Percentiles rank a stretch among this genome's conserved stretches.
These are phyloP conservation scores for Candida hungchunana DNA, from an alignment of 805 yeast genomes.

Conservation along the genomic window DNA sequence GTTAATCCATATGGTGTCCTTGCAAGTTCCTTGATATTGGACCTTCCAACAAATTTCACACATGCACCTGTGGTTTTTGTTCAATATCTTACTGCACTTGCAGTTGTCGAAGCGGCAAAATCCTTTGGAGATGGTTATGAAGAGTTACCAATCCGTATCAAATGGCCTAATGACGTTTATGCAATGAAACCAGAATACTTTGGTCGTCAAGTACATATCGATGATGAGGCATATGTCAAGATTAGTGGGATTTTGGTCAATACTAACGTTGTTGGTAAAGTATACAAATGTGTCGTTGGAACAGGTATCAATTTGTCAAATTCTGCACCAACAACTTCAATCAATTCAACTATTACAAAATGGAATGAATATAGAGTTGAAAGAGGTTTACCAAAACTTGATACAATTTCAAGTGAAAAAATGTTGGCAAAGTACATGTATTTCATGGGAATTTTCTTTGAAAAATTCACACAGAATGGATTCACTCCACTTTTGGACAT, in stretches of 20 bases:
- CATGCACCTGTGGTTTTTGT: slow-evolving; percentile 70
- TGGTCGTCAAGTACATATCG: slow-evolving; percentile 35
- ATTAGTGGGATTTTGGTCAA: slow-evolving; percentile 83
- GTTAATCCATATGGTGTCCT: slow-evolving; percentile 89
- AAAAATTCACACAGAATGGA: slow-evolving; percentile 59
- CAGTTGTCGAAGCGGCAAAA: slow-evolving; percentile 72
- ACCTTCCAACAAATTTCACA: slow-evolving; percentile 41
- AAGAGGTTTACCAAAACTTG: slow-evolving; percentile 32
- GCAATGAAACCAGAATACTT: slow-evolving; percentile 62
- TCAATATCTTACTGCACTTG: slow-evolving; percentile 82
- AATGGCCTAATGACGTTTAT: slow-evolving; percentile 97
- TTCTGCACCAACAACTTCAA: slow-evolving; percentile 88
- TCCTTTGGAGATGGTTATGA: slow-evolving; percentile 60
- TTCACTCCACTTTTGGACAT: slow-evolving; percentile 59
- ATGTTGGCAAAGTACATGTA: slow-evolving; percentile 67
- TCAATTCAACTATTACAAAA: slow-evolving; percentile 62
- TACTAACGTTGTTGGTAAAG: slow-evolving; percentile 58
- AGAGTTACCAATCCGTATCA: slow-evolving; percentile 72
- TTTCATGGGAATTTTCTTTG: slow-evolving; percentile 58
- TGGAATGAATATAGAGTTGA: slow-evolving; percentile 49
- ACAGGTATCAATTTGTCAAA: slow-evolving; percentile 82
- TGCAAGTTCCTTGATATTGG: slow-evolving; percentile 71
- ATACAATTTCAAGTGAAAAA: slow-evolving; percentile 35
- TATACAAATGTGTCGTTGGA: slow-evolving; percentile 72
- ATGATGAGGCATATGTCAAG: slow-evolving; percentile 61